Percentiles rank a stretch among this genome's conserved stretches.
Evolutionary conservation across 768 basidiomycete genomes (phyloP).

Genomic region (Leucosporidium creatinivorum): DNA sequence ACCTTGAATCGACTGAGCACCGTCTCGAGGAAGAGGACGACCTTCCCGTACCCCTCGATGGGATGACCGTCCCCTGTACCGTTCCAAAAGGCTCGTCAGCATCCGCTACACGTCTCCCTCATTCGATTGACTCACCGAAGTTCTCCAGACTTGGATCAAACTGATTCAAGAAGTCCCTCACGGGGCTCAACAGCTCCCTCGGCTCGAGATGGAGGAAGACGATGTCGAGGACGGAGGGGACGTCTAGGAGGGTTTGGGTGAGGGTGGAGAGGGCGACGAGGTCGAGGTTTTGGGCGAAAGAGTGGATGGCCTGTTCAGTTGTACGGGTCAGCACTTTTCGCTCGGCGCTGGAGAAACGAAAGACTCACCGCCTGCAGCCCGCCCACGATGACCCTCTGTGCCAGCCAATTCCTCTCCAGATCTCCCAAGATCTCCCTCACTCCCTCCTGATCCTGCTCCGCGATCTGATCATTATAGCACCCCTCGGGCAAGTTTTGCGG

Average conservation of each 20-base stretch:
- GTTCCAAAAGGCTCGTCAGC: background rate
- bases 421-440: background rate
- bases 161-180: constrained; percentile 9
- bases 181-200: constrained; percentile 8
- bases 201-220: constrained; percentile 19
- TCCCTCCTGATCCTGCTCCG: background rate
- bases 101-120: no score
- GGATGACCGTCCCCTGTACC: constrained; percentile 17
- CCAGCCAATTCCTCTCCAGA: background rate
- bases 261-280: background rate
- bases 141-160: constrained; percentile 9
- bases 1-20: constrained; percentile 18
- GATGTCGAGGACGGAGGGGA: constrained; percentile 3
- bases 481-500: background rate
- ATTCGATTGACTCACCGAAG: constrained; percentile 8
- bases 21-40: constrained; percentile 21
- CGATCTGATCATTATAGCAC: background rate
- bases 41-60: constrained; percentile 21
- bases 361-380: constrained; percentile 6
- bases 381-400: background rate
- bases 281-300: constrained; percentile 2
- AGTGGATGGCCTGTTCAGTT: background rate
- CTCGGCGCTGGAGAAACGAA: background rate
- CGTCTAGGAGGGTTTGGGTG: constrained; percentile 6
- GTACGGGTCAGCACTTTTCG: rapidly evolving